Conservation (phyloP, 2,329 filamentous ascomycete species). For the Falciphora oryzae region DNA sequence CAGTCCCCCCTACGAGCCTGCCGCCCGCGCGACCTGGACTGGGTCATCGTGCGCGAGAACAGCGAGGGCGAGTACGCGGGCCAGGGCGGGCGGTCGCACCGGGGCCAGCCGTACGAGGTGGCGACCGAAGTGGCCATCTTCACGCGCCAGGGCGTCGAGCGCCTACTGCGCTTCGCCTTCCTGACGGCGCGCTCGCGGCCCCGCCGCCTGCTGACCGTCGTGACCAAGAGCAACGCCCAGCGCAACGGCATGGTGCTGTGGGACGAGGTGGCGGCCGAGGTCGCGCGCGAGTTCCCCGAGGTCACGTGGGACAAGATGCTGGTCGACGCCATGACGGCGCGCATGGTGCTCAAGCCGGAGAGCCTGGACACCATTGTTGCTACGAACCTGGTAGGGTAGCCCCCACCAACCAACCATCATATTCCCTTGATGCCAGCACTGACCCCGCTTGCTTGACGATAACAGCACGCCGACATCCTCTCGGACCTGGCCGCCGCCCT, state of each 20-base stretch:
- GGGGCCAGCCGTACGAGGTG: slow-evolving; percentile 49
- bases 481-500: slow-evolving; percentile 62
- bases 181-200: slow-evolving; percentile 46
- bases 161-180: slow-evolving; percentile 59
- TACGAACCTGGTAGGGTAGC: slow-evolving; percentile 45
- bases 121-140: slow-evolving; percentile 60
- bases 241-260: slow-evolving; percentile 63
- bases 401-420: neutral
- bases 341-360: slow-evolving; percentile 55
- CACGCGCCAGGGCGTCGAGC: slow-evolving; percentile 52
- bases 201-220: slow-evolving; percentile 53
- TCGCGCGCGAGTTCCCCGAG: slow-evolving; percentile 52
- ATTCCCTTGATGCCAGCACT: neutral
- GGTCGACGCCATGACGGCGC: slow-evolving; percentile 43
- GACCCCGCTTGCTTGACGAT: no score
- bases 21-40: slow-evolving; percentile 49
- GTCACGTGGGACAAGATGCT: slow-evolving; percentile 59
- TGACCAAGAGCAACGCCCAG: slow-evolving; percentile 62
- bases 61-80: slow-evolving; percentile 61
- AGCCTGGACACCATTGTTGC: slow-evolving; percentile 57
- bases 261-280: slow-evolving; percentile 54
- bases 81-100: slow-evolving; percentile 55
- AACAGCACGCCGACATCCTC: slow-evolving; percentile 52
- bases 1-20: slow-evolving; percentile 47
- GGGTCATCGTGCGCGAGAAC: slow-evolving; percentile 63